phyloP scores from a whole-genome alignment of 257 asterid genomes.

The Gentiana dahurica region DNA sequence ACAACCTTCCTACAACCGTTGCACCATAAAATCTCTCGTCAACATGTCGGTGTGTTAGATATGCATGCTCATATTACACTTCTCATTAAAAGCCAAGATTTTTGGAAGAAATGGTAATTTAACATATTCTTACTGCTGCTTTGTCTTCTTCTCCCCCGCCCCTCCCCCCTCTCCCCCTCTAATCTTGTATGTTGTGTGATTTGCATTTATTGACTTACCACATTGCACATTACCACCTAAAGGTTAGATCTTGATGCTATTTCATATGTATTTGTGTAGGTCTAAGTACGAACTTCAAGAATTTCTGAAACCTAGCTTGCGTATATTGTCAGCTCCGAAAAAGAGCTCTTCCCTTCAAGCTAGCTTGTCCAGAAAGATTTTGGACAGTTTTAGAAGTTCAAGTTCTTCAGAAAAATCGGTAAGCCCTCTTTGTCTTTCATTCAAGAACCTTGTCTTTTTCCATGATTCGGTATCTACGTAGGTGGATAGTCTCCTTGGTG shows the following conservation, averaged over 20 bases:
- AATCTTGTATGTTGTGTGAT: background rate
- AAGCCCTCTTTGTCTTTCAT: conserved; percentile 11
- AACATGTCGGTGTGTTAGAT: too few relatives aligned
- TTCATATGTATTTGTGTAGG: conserved; percentile 29
- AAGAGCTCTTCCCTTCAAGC: conserved; percentile 55
- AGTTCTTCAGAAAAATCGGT: conserved; percentile 56
- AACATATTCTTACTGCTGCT: too few relatives aligned
- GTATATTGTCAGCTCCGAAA: conserved; percentile 49
- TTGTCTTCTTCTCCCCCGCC: too few relatives aligned
- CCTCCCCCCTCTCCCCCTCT: too few relatives aligned
- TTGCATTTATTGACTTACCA: background rate
- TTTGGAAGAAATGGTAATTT: too few relatives aligned
- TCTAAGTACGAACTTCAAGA: conserved; percentile 87
- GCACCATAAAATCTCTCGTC: too few relatives aligned
- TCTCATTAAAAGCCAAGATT: too few relatives aligned
- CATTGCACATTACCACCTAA: too few relatives aligned
- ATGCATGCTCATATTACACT: too few relatives aligned
- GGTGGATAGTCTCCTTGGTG: background rate
- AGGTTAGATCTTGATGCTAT: conserved; percentile 5
- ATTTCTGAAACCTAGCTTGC: conserved; percentile 92
- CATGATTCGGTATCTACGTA: background rate
- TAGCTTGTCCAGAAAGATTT: conserved; percentile 57
- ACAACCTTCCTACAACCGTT: too few relatives aligned
- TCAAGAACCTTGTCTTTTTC: background rate
- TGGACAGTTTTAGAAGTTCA: conserved; percentile 58